These are phyloP conservation scores for Hanseniaspora valbyensis DNA, from an alignment of 805 yeast species.

Conservation along the genomic window DNA sequence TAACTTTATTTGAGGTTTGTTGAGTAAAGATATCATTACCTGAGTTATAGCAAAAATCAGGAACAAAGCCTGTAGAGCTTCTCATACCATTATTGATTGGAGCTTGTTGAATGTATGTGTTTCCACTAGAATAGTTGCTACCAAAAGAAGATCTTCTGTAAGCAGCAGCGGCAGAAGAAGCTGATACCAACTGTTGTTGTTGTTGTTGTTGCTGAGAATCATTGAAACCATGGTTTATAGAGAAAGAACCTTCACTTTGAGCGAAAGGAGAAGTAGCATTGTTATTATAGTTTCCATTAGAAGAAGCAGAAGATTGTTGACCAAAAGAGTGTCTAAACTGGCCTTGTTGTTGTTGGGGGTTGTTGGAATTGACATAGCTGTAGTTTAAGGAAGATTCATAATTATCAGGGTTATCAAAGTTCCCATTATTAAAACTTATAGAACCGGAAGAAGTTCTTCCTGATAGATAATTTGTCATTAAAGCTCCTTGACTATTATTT, in stretches of 20 bases:
- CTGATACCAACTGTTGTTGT: neutral
- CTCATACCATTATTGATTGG: neutral
- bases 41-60: neutral
- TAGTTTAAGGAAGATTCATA: neutral
- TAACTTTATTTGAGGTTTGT: neutral
- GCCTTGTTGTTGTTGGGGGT: neutral
- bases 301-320: slow-evolving; percentile 2
- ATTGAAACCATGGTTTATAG: neutral
- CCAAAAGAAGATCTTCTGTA: slow-evolving; percentile 12
- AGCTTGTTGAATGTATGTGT: neutral
- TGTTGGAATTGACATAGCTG: neutral
- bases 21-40: neutral
- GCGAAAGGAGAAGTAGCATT: neutral
- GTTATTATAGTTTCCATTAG: neutral
- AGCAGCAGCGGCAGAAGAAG: too few relatives aligned
- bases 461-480: neutral
- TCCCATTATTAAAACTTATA: neutral
- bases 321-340: slow-evolving; percentile 10
- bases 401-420: neutral
- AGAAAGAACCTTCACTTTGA: neutral
- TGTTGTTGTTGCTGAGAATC: slow-evolving; percentile 1
- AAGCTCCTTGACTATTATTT: neutral
- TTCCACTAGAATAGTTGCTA: slow-evolving; percentile 1
- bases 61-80: neutral
- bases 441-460: slow-evolving; percentile 5